Base-by-base conservation (phyloP, 257 asterid genomes). In the Echites panduratus region DNA sequence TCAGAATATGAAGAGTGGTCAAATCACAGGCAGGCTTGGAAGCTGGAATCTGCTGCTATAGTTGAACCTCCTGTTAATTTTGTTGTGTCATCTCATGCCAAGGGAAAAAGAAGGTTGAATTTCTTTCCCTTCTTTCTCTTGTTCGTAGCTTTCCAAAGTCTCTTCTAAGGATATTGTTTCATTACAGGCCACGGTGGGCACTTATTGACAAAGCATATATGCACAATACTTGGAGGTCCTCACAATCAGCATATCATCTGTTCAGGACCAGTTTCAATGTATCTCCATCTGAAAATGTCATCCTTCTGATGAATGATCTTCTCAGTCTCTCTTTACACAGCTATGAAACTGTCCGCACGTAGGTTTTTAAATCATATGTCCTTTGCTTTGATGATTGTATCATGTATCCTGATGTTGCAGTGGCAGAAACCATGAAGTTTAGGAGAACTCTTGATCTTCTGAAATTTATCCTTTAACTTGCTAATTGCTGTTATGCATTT, bases 201-300 rank as follows among this genome's bases (percentile, higher is more conserved):
- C 90, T 88, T 68, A 81, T 90, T 27, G 98, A 95, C 89, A 92
- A 95, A 87, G 86, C 96, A 47, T 87, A 87, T 75, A 90, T 92
- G 98, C 99, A 92, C 73, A 87, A 83, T 81, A 92, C 95, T 70
- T 95, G 99, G 99, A 88, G 99, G 86, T 85, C 98, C 76, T 92
- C 99, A 66, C 99, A 95, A 72, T 82, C 99, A 70, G 84, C 96
- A 57, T 90, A 86, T 87, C 97, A 92, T 85, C 77, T 89, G 83
- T 88, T 78, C 83, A 93, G 93, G 52, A 76, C 82, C n/a, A 77
- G 80, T 57, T 83, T 82, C 69, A 87, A 85, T 77, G 45, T 81
- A 48, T 76, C 80, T 77, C 98, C 99, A 72, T 81, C 98, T 38
- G 90, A 85, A 50, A 88, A 82, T 70, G 84, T 88, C 79, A 70